phyloP scores from a whole-genome alignment of 305 asterid genomes.

The Fraxinus nigra region DNA sequence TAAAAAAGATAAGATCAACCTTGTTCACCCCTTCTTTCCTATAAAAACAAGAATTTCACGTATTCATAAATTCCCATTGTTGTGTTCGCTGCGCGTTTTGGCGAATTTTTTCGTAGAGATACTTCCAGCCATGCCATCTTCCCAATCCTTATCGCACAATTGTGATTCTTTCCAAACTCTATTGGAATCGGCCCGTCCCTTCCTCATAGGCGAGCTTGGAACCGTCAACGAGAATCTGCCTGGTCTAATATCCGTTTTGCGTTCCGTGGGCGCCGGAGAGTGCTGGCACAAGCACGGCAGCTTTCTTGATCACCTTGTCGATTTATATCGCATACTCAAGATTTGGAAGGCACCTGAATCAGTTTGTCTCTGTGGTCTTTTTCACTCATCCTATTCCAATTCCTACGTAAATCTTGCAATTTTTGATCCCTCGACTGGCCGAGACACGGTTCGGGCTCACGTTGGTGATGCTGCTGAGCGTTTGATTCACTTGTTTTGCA shows the following conservation, averaged over 20 bases:
- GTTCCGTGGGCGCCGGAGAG: conserved; percentile 74
- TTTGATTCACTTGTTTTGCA: conserved; percentile 66
- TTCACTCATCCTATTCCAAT: conserved; percentile 90
- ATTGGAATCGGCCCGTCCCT: conserved; percentile 62
- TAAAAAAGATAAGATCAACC: neutral
- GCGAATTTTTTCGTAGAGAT: neutral
- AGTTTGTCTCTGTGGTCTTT: conserved; percentile 78
- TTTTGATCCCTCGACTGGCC: conserved; percentile 70
- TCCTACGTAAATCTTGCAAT: conserved; percentile 80
- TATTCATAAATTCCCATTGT: no score
- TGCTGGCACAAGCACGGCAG: conserved; percentile 92
- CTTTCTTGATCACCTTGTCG: conserved; percentile 71
- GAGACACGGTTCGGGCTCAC: conserved; percentile 61
- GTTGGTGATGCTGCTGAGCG: conserved; percentile 71
- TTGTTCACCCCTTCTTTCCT: neutral
- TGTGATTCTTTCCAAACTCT: conserved; percentile 27
- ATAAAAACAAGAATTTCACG: no score
- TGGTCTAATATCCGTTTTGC: conserved; percentile 55
- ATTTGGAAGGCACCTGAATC: conserved; percentile 67
- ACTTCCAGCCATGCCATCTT: conserved; percentile 17
- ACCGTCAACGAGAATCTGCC: conserved; percentile 53
- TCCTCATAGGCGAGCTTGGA: conserved; percentile 69
- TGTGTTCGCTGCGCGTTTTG: neutral
- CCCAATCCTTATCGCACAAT: neutral
- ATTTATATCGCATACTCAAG: conserved; percentile 66